Percentiles rank a stretch among this genome's conserved stretches.
These are phyloP conservation scores for Coemansia aciculifera DNA, from an alignment of 192 early-diverging fungal genomes.

Conservation along the genomic window DNA sequence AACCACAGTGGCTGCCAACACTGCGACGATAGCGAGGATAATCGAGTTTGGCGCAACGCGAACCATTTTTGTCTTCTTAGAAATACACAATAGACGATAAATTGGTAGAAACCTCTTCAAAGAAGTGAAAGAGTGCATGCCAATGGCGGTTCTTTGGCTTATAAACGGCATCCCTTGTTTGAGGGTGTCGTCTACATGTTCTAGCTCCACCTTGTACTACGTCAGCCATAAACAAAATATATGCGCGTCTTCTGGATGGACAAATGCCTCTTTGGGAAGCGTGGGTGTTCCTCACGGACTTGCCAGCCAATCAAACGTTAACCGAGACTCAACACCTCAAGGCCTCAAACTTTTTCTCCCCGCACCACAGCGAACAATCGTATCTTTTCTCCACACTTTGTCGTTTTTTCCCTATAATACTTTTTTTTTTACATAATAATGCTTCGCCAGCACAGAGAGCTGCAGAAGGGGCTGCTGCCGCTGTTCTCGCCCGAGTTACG, in stretches of 20 bases:
- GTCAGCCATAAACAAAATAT: background rate
- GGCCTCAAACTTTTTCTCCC: background rate
- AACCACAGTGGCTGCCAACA: background rate
- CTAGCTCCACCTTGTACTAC: background rate
- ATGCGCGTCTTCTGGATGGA: background rate
- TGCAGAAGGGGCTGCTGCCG: constrained; percentile 43
- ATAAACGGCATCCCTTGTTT: background rate
- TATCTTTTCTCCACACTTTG: background rate
- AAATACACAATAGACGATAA: background rate
- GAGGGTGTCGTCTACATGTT: background rate
- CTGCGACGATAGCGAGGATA: background rate
- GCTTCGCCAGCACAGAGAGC: constrained; percentile 30
- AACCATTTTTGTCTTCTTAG: background rate
- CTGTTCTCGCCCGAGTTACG: constrained; percentile 52
- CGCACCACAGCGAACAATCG: background rate
- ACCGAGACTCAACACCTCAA: background rate
- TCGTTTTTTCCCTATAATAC: background rate
- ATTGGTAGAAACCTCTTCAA: background rate
- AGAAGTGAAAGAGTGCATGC: background rate
- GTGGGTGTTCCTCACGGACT: background rate
- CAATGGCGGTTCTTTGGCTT: too few relatives aligned
- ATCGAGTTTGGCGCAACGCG: background rate
- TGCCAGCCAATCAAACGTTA: background rate
- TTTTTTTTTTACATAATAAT: constrained; percentile 5
- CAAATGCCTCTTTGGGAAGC: background rate